These are phyloP conservation scores for Tylopilus plumbeoviolaceoides DNA, from an alignment of 768 basidiomycete genomes.

Conservation along the genomic window DNA sequence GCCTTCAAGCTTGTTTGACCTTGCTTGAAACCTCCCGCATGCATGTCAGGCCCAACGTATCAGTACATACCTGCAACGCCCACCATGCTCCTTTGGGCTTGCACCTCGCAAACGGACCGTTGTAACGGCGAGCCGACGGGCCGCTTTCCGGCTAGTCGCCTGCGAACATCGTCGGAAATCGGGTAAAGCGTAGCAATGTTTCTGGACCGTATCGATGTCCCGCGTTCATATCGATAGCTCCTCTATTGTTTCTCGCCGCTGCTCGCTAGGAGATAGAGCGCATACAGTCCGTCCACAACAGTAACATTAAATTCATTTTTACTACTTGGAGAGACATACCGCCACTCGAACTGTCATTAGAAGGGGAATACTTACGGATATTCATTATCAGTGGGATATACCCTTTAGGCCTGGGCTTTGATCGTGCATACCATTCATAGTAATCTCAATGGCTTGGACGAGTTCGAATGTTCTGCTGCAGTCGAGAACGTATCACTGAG, in stretches of 20 bases:
- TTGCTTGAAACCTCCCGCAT: neutral
- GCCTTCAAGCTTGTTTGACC: no score
- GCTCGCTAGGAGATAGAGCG: conserved; percentile 13
- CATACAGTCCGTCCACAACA: conserved; percentile 3
- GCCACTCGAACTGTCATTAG: neutral
- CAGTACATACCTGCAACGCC: neutral
- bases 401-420: conserved; percentile 7
- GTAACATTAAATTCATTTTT: conserved; percentile 15
- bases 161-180: conserved; percentile 2
- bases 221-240: conserved; percentile 38
- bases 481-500: neutral
- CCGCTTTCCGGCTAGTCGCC: conserved; percentile 9
- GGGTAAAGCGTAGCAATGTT: neutral
- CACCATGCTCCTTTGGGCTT: neutral
- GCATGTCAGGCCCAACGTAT: neutral
- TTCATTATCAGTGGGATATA: conserved; percentile 4
- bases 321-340: neutral
- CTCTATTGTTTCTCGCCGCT: conserved; percentile 41
- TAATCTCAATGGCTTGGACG: conserved; percentile 2
- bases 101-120: conserved; percentile 5
- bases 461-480: neutral
- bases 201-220: conserved; percentile 8
- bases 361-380: conserved; percentile 11
- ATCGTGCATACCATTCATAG: conserved; percentile 7
- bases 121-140: conserved; percentile 3